Base-by-base conservation (phyloP, 805 yeast species). In the Candida sonorensis region DNA sequence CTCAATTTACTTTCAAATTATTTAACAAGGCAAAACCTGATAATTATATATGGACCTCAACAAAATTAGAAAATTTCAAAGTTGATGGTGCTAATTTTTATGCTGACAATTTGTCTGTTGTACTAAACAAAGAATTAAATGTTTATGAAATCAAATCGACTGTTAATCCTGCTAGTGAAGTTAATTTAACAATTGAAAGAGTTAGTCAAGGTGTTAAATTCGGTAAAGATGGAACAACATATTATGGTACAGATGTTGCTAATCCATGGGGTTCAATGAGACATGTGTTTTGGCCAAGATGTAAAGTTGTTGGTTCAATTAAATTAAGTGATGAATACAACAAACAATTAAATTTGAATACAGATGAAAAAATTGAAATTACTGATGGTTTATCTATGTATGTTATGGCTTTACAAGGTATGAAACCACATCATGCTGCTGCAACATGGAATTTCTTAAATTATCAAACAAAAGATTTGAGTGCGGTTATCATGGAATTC, bases 401-500 rank as follows among this genome's bases (percentile, higher is more conserved):
- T 53, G 95, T 90, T 33, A 80, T 84, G 90, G 98, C 98, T 6
- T 64, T 86, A 46, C 98, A 92, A 66, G 97, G 97, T 40, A 88
- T 92, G 97, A 92, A 92, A 61, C 98, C 98, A 7, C 97, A 92
- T 60, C 98, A 92, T 61, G 96, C 97, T 22, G 98, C 98, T 35
- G 85, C 94, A 40, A 63, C 86, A 15, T 92, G 98, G 98, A 92
- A 90, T 62, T 92, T 92, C 56, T 61, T 84, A 41, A 81, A 85
- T 61, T 90, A 83, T 70, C 95, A 85, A 55, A 81, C 92, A 13
- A 70, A 76, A 31, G 64, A 76, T 24, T 67, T 71, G 46, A 67
- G 90, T 22, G 94, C 84, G 9, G 77, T 87, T 12, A 72, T 83
- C 44, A 92, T 92, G 96, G 97, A 92, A 60, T 92, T 85, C 65